Percentiles rank a stretch among this genome's conserved stretches.
These are phyloP conservation scores for Isabelozyma heimii DNA, from an alignment of 805 yeast species.

Conservation along the genomic window DNA sequence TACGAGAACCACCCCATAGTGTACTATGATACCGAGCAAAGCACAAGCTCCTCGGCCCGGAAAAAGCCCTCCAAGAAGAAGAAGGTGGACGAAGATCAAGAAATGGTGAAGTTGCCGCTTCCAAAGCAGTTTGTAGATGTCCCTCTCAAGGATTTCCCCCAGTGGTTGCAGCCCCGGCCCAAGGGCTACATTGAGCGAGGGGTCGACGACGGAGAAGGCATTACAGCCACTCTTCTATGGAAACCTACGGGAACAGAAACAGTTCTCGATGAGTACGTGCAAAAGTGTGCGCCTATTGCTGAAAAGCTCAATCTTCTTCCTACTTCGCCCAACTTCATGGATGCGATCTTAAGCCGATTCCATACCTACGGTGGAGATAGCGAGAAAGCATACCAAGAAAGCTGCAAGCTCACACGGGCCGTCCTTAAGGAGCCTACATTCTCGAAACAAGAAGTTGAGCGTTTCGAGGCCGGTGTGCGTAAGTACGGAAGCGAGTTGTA, in stretches of 20 bases:
- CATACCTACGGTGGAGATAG: constrained; percentile 52
- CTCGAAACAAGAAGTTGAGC: constrained; percentile 54
- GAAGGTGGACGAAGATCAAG: constrained; percentile 14
- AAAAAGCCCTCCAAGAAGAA: constrained; percentile 15
- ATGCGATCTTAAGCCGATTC: constrained; percentile 59
- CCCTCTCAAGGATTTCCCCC: constrained; percentile 52
- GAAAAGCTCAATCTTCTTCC: constrained; percentile 50
- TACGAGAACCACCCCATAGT: constrained; percentile 54
- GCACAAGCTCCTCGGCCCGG: constrained; percentile 2
- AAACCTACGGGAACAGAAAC: constrained; percentile 31
- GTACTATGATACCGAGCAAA: constrained; percentile 53
- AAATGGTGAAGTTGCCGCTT: constrained; percentile 29
- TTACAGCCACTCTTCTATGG: constrained; percentile 70
- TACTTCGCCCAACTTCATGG: constrained; percentile 79
- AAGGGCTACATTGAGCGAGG: constrained; percentile 85
- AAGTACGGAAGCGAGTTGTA: constrained; percentile 76
- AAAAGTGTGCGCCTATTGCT: constrained; percentile 57
- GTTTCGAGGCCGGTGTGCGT: constrained; percentile 74
- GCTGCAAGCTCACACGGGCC: constrained; percentile 50
- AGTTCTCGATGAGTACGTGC: constrained; percentile 54
- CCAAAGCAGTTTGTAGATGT: constrained; percentile 46
- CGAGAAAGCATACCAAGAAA: constrained; percentile 45
- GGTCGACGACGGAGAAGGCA: constrained; percentile 50
- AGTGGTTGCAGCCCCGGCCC: constrained; percentile 79
- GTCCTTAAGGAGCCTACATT: constrained; percentile 77